These are phyloP conservation scores for Symbiodinium natans DNA, from an alignment of 73 alveolate genomes.

Conservation along the genomic window DNA sequence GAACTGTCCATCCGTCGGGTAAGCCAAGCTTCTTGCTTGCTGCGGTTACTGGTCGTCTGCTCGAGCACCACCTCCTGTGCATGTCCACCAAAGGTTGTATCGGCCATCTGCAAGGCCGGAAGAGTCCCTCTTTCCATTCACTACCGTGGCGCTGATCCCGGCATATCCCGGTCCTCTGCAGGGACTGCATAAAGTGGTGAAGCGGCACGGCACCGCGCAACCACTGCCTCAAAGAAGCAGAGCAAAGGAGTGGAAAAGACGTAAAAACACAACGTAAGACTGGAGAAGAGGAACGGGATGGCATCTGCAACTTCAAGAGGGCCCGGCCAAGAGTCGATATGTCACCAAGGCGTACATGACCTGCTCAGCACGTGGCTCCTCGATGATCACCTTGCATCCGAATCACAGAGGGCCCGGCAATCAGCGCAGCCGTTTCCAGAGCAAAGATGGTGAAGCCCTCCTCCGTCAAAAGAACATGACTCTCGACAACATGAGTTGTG, in stretches of 20 bases:
- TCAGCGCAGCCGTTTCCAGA: neutral
- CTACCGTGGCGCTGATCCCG: too few species aligned
- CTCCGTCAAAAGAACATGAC: neutral
- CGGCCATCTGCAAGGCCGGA: too few species aligned
- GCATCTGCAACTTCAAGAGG: too few species aligned
- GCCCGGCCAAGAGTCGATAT: neutral
- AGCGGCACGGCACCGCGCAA: conserved; percentile 92
- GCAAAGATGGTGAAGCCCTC: neutral
- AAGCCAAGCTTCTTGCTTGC: neutral
- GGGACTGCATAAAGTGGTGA: conserved; percentile 91
- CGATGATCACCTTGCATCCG: neutral
- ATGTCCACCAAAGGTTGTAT: too few species aligned
- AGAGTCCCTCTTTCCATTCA: too few species aligned
- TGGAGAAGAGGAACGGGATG: too few species aligned
- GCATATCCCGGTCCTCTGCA: conserved; percentile 38
- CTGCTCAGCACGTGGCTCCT: neutral
- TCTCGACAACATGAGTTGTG: too few species aligned
- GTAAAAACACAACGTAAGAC: too few species aligned
- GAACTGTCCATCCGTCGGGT: too few species aligned
- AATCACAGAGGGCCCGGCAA: neutral
- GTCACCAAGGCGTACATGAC: neutral
- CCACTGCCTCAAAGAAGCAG: neutral
- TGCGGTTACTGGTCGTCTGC: conserved; percentile 27
- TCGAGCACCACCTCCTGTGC: conserved; percentile 51
- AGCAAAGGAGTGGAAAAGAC: neutral